These are phyloP conservation scores for Candida coquimbonensis DNA, from an alignment of 805 yeast species.

Conservation along the genomic window DNA sequence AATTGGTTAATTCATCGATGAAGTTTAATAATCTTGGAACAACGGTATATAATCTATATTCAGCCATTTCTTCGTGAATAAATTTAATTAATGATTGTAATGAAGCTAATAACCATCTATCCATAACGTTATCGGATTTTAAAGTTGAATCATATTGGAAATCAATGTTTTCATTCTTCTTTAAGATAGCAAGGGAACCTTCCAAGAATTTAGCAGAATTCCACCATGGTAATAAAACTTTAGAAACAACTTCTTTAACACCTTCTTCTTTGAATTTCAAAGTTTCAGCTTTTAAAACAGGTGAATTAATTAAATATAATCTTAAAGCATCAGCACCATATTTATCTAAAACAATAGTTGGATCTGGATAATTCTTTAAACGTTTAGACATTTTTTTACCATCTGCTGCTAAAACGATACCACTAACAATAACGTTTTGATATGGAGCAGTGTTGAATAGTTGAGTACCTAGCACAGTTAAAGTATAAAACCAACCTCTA, in stretches of 20 bases:
- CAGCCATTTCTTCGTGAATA: conserved; percentile 85
- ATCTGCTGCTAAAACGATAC: conserved; percentile 94
- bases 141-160: conserved; percentile 65
- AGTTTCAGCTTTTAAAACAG: conserved; percentile 94
- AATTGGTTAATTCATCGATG: conserved; percentile 92
- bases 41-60: conserved; percentile 89
- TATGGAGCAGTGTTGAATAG: conserved; percentile 89
- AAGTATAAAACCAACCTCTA: conserved; percentile 99
- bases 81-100: conserved; percentile 82
- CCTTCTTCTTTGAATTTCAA: conserved; percentile 98
- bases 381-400: conserved; percentile 99
- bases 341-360: conserved; percentile 67
- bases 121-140: conserved; percentile 85
- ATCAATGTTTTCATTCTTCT: conserved; percentile 64
- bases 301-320: conserved; percentile 92
- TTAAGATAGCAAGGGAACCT: conserved; percentile 81
- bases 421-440: conserved; percentile 90
- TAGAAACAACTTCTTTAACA: conserved; percentile 94
- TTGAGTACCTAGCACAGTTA: conserved; percentile 92
- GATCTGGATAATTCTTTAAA: conserved; percentile 96
- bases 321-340: conserved; percentile 98
- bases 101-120: conserved; percentile 95
- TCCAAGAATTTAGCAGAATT: conserved; percentile 95
- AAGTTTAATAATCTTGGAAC: conserved; percentile 86
- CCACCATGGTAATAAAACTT: conserved; percentile 98